A percentile compares a stretch with the other conserved stretches of the same genome.
Evolutionary conservation across 495 filamentous ascomycete species (phyloP).

Genomic region (Aspergillus leporis): DNA sequence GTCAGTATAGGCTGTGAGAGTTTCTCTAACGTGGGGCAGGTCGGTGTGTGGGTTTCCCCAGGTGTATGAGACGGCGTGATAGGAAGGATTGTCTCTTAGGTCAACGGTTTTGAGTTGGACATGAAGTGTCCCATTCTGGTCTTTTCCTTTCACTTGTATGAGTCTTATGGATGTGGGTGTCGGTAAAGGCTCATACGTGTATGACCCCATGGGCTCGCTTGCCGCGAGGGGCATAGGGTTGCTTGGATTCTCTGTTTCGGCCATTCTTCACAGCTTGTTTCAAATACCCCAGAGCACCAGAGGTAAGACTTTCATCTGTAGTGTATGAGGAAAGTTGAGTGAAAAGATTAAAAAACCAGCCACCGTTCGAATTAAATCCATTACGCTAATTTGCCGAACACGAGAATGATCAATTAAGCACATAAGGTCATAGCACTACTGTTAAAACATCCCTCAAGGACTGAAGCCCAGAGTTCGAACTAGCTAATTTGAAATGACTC

Average conservation of each 20-base stretch:
- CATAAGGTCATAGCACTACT: too few relatives aligned
- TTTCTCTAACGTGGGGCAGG: neutral
- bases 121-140: neutral
- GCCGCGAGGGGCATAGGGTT: neutral
- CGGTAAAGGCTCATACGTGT: neutral
- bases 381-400: neutral
- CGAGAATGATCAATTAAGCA: neutral
- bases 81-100: neutral
- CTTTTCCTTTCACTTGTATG: neutral
- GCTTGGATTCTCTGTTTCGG: neutral
- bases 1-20: neutral
- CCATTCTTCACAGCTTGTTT: neutral
- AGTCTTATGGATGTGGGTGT: slow-evolving; percentile 5
- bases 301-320: neutral
- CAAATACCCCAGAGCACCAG: neutral
- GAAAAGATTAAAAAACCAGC: neutral
- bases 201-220: neutral
- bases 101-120: slow-evolving; percentile 3
- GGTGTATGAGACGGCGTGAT: slow-evolving; percentile 2
- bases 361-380: neutral
- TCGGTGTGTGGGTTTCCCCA: slow-evolving; percentile 3
- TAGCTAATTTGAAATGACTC: too few relatives aligned
- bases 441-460: too few relatives aligned
- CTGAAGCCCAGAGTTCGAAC: too few relatives aligned
- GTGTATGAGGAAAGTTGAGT: neutral